Evolutionary conservation across 2,329 filamentous ascomycete genomes (phyloP).

Genomic region (Venturia oleaginea): DNA sequence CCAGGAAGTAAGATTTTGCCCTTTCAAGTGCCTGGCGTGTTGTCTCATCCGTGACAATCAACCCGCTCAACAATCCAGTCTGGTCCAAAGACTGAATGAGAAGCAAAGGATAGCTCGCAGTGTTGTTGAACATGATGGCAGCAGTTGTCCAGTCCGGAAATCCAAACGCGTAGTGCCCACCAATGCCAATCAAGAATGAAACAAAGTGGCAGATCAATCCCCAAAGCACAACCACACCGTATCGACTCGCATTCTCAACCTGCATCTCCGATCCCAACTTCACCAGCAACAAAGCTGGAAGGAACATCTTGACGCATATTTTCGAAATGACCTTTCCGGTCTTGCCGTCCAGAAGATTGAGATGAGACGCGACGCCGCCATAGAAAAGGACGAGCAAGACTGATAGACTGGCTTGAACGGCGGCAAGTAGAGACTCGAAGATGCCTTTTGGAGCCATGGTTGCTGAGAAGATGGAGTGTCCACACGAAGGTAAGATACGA

Average conservation of each 20-base stretch:
- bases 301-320: constrained; percentile 43
- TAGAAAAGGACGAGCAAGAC: constrained; percentile 46
- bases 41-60: constrained; percentile 11
- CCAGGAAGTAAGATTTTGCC: constrained; percentile 15
- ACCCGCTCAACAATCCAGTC: constrained; percentile 39
- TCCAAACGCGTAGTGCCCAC: constrained; percentile 36
- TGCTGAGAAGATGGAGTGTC: neutral
- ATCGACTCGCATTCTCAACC: constrained; percentile 37
- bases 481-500: neutral
- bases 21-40: constrained; percentile 11
- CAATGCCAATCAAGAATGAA: constrained; percentile 39
- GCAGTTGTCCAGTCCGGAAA: constrained; percentile 46
- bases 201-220: constrained; percentile 40
- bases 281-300: constrained; percentile 45
- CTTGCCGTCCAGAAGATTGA: constrained; percentile 37
- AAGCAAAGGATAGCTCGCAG: constrained; percentile 44
- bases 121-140: constrained; percentile 50
- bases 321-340: constrained; percentile 45
- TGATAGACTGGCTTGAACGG: constrained; percentile 45
- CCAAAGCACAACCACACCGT: constrained; percentile 42
- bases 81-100: constrained; percentile 43
- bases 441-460: constrained; percentile 20
- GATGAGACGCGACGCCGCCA: constrained; percentile 43
- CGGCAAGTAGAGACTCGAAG: constrained; percentile 39
- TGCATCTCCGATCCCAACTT: constrained; percentile 45